Conservation (phyloP, 2,329 filamentous ascomycete species). For the Harringtonia lauricola region DNA sequence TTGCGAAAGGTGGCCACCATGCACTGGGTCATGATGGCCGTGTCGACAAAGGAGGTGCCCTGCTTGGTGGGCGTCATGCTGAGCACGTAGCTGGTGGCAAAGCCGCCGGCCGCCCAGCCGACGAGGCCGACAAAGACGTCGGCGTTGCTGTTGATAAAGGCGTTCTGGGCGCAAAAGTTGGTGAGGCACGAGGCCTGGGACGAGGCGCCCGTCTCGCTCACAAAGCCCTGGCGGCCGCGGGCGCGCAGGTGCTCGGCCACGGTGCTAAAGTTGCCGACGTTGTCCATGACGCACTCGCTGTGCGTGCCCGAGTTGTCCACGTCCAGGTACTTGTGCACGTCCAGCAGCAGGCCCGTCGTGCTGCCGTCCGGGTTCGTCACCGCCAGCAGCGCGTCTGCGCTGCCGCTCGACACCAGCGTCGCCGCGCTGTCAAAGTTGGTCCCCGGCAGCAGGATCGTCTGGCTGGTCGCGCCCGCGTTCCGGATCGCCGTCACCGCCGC, state of each 20-base stretch:
- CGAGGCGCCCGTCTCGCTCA: conserved; percentile 26
- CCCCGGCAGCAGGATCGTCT: conserved; percentile 55
- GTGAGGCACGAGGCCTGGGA: conserved; percentile 21
- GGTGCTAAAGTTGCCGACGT: conserved; percentile 20
- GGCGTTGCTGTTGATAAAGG: conserved; percentile 21
- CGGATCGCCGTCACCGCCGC: conserved; percentile 55
- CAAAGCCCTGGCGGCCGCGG: conserved; percentile 21
- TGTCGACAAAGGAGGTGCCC: conserved; percentile 9
- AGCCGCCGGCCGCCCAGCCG: conserved; percentile 18
- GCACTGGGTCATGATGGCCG: conserved; percentile 10
- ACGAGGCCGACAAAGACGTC: conserved; percentile 19
- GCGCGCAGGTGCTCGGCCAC: conserved; percentile 23
- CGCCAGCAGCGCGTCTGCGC: conserved; percentile 36
- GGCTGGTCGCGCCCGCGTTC: conserved; percentile 44
- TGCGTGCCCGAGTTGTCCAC: conserved; percentile 43
- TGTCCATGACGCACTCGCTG: conserved; percentile 38
- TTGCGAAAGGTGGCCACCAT: conserved; percentile 9
- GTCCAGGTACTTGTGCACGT: conserved; percentile 52
- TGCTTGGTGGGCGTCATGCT: conserved; percentile 15
- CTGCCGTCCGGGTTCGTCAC: conserved; percentile 49
- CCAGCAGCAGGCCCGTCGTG: conserved; percentile 44
- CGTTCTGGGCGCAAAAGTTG: conserved; percentile 20
- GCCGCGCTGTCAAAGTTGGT: conserved; percentile 21
- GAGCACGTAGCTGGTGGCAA: conserved; percentile 16
- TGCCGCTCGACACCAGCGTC: conserved; percentile 33